Base-by-base conservation (phyloP, 352 stramenopile species). In the Globisporangium cystogenes region DNA sequence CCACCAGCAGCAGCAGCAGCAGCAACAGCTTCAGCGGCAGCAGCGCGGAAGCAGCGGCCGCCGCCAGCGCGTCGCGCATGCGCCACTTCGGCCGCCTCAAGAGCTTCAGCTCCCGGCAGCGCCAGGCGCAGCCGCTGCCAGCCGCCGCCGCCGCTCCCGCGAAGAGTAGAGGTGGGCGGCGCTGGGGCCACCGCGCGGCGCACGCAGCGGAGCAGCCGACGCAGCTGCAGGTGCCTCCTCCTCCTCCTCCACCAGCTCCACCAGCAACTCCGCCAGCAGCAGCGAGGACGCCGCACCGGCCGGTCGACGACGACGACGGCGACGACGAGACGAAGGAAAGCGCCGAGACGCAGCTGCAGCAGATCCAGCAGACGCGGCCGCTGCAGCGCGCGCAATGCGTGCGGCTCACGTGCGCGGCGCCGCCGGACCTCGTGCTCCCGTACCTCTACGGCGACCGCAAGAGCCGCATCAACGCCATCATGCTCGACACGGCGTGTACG, bases 391-490 rank as follows among this genome's bases (percentile, higher is more conserved):
- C 86, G 60, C 73, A 78, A 26, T 81, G 68, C 49, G 51, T 87
- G 27, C 81, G 83, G 47, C 60, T 87, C 39, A 72, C 70, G 35
- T 85, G 74, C 16, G 56, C 59, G 16, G 65, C 77, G 46, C 65
- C 70, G 41, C 76, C 79, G 24, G 75, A 87, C 51, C 47, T 74
- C 50, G 48, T 90, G 31, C 54, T 86, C 31, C 69, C 76, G 39
- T 87, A 77, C 40, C 43, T 90, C 33, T 87, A 87, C 41, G 67
- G 68, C 20, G 73, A 84, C 21, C 70, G 70, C 3, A 67, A 70
- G 36, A 70, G 66, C n/a, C 67, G 61, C 20, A 76, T 88, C 48
- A 81, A 76, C 36, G 29, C 51, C 2, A 87, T 90, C 48, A 74
- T 76, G 44, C 55, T 62, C 12, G 51, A 62, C 3, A 84, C 73